Base-by-base conservation (phyloP, 2,329 filamentous ascomycete species). In the Nectriaceae sp. region DNA sequence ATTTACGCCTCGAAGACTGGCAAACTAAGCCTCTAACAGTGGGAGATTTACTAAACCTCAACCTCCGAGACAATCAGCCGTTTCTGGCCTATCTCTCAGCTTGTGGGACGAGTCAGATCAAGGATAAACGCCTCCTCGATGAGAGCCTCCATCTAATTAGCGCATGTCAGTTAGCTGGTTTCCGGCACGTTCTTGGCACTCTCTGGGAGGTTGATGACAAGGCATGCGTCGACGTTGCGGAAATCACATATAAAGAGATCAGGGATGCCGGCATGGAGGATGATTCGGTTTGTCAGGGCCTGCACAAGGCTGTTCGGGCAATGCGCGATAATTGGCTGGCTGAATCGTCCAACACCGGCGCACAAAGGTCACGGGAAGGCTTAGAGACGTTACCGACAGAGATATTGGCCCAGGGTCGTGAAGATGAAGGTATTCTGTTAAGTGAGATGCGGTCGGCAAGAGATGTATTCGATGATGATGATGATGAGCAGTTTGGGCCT, bases 61-160 rank as follows among this genome's bases (percentile, higher is more conserved):
- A 42, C 21, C n/a, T 46, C 10, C 20, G 16, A n/a, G 16, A 26
- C 26, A 21, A 20, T 19, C 19, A 6, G 15, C 44, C 39, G 3
- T 47, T 47, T 29, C 31, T 47, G 8, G 37, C 37, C 13, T 36
- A 41, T 26, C 31, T 46, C 13, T 46, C 44, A 11, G 44, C 44
- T 13, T 47, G 44, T 21, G 38, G 38, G 3, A 47, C 44, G 2
- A 29, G 46, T 16, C n/a, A 20, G 8, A 39, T 36, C 11, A 36
- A 42, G 15, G 16, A 16, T 31, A 15, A 42, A 6, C 18, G 16
- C 5, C 16, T 36, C 8, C 8, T 36, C 8, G 33, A 36, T 19
- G 33, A 36, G 16, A 19, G 13, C 16, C 31, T 45, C 42, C 31
- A 36, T 24, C 26, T 48, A 26, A 37, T 49, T 38, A 31, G 33